These are phyloP conservation scores for Pterulicium gracile DNA, from an alignment of 1,284 basidiomycete species.

Conservation along the genomic window DNA sequence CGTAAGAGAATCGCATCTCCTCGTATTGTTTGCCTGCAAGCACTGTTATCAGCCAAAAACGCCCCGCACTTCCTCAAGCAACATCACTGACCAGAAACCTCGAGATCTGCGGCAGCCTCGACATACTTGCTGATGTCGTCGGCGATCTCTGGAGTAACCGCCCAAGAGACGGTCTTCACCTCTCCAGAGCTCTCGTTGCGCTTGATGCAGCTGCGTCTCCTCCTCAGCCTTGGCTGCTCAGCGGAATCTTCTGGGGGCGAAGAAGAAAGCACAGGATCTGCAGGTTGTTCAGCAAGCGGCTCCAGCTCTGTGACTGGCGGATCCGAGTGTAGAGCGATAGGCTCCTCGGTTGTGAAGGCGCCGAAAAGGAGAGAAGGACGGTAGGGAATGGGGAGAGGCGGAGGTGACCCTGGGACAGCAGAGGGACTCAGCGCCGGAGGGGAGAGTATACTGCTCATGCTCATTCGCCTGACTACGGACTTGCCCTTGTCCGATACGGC, in stretches of 20 bases:
- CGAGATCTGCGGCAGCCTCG: constrained; percentile 38
- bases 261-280: not conserved
- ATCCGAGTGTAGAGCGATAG: not conserved
- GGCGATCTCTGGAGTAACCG: not conserved
- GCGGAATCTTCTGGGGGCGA: not conserved
- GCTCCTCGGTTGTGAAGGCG: not conserved
- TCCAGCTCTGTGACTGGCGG: no score
- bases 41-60: constrained; percentile 3
- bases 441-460: not conserved
- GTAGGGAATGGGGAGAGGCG: not conserved
- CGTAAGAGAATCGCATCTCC: constrained; percentile 40
- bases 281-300: no score
- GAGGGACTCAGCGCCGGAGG: not conserved
- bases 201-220: not conserved
- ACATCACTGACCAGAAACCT: constrained; percentile 38
- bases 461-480: not conserved
- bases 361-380: not conserved
- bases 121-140: constrained; percentile 26
- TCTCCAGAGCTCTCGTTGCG: not conserved
- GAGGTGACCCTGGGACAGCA: not conserved
- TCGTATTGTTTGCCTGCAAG: constrained; percentile 42
- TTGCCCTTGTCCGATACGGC: not conserved
- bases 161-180: not conserved
- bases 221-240: not conserved
- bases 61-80: not conserved